Percentiles rank a stretch among this genome's conserved stretches.
Conservation (phyloP, 2,329 filamentous ascomycete species). For the Rutstroemia sp. region DNA sequence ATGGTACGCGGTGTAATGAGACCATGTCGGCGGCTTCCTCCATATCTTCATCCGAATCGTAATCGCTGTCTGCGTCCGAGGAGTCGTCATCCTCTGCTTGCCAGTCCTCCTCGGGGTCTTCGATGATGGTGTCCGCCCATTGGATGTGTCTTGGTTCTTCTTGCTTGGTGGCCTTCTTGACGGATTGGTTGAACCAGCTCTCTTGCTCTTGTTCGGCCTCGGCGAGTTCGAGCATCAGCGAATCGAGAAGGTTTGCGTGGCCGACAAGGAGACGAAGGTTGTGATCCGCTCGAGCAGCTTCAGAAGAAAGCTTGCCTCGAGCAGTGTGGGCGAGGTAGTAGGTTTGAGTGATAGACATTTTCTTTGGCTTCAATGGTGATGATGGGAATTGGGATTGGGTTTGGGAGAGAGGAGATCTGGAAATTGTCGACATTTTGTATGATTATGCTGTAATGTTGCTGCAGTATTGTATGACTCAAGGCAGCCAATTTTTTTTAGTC, state of each 20-base stretch:
- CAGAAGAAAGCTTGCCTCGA: constrained; percentile 87
- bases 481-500: constrained; percentile 18
- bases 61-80: constrained; percentile 46
- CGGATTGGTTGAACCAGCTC: constrained; percentile 94
- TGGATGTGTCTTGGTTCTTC: constrained; percentile 65
- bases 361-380: constrained; percentile 51
- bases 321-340: constrained; percentile 98
- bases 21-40: constrained; percentile 46
- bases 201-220: constrained; percentile 95
- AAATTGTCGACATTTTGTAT: constrained; percentile 25
- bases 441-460: constrained; percentile 9
- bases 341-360: constrained; percentile 96
- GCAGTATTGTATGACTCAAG: constrained; percentile 23
- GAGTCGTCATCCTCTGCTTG: constrained; percentile 43
- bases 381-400: constrained; percentile 12
- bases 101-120: constrained; percentile 67
- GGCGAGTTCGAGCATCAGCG: constrained; percentile 84
- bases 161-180: constrained; percentile 60
- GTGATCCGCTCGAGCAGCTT: constrained; percentile 87
- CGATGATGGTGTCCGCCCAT: constrained; percentile 74
- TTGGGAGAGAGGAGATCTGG: constrained; percentile 18
- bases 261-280: constrained; percentile 92
- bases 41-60: constrained; percentile 50
- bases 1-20: constrained; percentile 40
- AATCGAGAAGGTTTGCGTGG: constrained; percentile 96